These are phyloP conservation scores for Pleurotus eryngii DNA, from an alignment of 768 basidiomycete genomes.

Conservation along the genomic window DNA sequence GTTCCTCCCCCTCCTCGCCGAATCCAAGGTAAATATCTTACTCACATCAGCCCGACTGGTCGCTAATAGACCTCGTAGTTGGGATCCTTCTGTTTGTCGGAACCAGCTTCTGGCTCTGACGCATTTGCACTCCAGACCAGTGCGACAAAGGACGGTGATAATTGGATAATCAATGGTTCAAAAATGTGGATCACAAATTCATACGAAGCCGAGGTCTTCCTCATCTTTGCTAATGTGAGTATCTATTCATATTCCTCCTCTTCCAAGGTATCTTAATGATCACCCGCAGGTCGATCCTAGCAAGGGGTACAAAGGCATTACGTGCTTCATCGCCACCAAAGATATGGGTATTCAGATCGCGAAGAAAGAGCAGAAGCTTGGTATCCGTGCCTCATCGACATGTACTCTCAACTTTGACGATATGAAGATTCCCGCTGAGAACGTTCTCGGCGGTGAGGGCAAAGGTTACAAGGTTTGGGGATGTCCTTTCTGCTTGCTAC, in stretches of 20 bases:
- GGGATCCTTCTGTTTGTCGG: conserved; percentile 94
- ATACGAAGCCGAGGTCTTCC: conserved; percentile 84
- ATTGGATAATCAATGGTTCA: conserved; percentile 91
- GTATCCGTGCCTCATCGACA: conserved; percentile 94
- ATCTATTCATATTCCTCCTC: not conserved
- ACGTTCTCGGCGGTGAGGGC: conserved; percentile 89
- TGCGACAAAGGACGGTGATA: conserved; percentile 80
- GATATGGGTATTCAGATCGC: conserved; percentile 97
- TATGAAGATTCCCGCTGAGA: conserved; percentile 76
- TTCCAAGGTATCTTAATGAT: not conserved
- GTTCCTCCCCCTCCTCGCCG: conserved; percentile 82
- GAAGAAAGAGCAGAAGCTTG: conserved; percentile 98
- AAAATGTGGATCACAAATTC: conserved; percentile 99
- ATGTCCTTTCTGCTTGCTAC: not conserved
- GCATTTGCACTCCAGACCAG: conserved; percentile 96
- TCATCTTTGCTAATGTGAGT: conserved; percentile 91
- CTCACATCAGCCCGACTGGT: not conserved
- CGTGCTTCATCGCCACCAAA: conserved; percentile 94
- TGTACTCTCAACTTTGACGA: conserved; percentile 96
- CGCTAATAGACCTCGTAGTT: conserved; percentile 47
- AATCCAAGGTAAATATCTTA: conserved; percentile 56
- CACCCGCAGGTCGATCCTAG: conserved; percentile 66
- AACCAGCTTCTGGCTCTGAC: conserved; percentile 91
- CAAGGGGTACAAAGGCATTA: conserved; percentile 98
- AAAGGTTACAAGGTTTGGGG: conserved; percentile 78